Conservation (phyloP, 371 early-diverging fungal genomes). For the Apophysomyces sp. region DNA sequence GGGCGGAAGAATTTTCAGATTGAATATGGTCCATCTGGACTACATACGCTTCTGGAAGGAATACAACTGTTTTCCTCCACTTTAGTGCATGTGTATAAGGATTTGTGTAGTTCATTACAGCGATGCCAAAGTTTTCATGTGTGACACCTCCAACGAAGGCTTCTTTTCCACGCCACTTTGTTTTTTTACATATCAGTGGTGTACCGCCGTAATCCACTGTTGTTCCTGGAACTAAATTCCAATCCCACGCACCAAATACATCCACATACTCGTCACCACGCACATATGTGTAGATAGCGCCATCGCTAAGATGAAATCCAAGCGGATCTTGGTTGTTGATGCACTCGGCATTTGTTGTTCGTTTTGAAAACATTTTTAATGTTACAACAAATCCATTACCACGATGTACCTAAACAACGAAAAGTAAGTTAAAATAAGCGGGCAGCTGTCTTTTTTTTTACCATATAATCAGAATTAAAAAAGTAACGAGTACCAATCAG, state of each 20-base stretch:
- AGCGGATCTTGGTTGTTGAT: constrained; percentile 25
- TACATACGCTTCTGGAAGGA: constrained; percentile 27
- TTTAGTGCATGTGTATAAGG: constrained; percentile 18
- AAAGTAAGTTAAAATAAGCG: background rate
- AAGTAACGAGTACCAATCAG: constrained; percentile 31
- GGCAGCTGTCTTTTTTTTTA: background rate
- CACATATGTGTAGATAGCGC: constrained; percentile 28
- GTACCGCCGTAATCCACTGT: constrained; percentile 25
- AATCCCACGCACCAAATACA: constrained; percentile 29
- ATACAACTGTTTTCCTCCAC: constrained; percentile 32
- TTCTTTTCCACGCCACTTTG: constrained; percentile 10
- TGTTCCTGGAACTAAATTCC: constrained; percentile 31
- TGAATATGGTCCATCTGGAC: constrained; percentile 20
- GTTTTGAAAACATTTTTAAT: constrained; percentile 35
- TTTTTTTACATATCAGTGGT: constrained; percentile 5
- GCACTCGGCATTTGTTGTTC: constrained; percentile 35
- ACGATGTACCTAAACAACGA: constrained; percentile 21
- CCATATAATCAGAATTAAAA: constrained; percentile 34
- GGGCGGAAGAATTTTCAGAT: constrained; percentile 13
- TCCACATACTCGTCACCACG: constrained; percentile 33
- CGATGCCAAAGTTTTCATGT: constrained; percentile 25
- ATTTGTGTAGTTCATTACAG: constrained; percentile 26
- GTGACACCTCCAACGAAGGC: constrained; percentile 26
- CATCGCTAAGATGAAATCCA: constrained; percentile 32
- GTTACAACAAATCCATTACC: constrained; percentile 22